A percentile compares a stretch with the other conserved stretches of the same genome.
phyloP scores from a whole-genome alignment of 768 basidiomycete species.

The Suillus weaverae region DNA sequence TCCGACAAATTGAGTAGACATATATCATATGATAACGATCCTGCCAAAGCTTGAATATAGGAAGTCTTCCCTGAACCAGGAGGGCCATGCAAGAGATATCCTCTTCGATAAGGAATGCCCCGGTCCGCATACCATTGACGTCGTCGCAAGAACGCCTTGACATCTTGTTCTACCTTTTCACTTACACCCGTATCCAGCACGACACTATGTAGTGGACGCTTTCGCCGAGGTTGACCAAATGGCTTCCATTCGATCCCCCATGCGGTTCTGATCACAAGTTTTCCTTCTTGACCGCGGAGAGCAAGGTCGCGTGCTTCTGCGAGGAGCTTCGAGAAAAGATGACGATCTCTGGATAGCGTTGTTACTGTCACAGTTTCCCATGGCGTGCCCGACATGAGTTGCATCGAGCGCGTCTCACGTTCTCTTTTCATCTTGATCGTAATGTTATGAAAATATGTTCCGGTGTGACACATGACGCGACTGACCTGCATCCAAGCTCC shows the following conservation, averaged over 20 bases:
- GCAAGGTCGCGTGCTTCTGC: slow-evolving; percentile 89
- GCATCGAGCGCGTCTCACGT: slow-evolving; percentile 89
- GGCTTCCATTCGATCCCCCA: slow-evolving; percentile 97
- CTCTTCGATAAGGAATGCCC: slow-evolving; percentile 98
- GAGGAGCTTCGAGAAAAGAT: slow-evolving; percentile 76
- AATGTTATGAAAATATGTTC: slow-evolving; percentile 5
- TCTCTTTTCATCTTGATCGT: slow-evolving; percentile 82
- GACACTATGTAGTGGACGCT: slow-evolving; percentile 85
- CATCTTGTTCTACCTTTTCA: slow-evolving; percentile 80
- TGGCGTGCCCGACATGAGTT: slow-evolving; percentile 86
- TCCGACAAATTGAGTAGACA: slow-evolving; percentile 95
- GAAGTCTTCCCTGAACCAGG: slow-evolving; percentile 99
- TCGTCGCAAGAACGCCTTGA: slow-evolving; percentile 78
- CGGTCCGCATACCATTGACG: slow-evolving; percentile 95
- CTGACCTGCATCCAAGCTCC: slow-evolving; percentile 95
- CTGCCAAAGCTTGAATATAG: slow-evolving; percentile 96
- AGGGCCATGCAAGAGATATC: slow-evolving; percentile 93
- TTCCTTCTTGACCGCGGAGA: slow-evolving; percentile 83
- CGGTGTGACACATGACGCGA: not conserved
- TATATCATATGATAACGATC: slow-evolving; percentile 90
- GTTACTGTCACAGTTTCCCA: slow-evolving; percentile 98
- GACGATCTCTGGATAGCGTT: slow-evolving; percentile 83
- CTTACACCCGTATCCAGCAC: slow-evolving; percentile 81
- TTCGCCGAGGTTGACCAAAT: slow-evolving; percentile 88
- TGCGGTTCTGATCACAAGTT: slow-evolving; percentile 93